phyloP scores from a whole-genome alignment of 345 rosid species.

The Capsella bursapastoris region DNA sequence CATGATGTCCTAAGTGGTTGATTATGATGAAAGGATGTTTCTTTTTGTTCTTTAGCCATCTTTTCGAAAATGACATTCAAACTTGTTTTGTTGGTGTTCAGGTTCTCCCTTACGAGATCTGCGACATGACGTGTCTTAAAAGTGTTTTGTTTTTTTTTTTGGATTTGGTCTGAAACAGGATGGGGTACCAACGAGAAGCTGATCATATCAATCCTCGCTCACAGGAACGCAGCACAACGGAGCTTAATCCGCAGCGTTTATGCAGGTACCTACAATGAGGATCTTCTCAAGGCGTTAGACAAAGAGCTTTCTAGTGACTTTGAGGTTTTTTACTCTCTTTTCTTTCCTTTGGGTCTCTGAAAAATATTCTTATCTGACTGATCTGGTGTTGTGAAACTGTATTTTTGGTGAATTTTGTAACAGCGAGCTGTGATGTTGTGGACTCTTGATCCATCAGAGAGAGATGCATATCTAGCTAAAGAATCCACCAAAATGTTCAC shows the following conservation, averaged over 20 bases:
- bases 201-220: slow-evolving; percentile 75
- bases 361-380: not conserved
- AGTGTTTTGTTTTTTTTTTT: not conserved
- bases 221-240: slow-evolving; percentile 67
- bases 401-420: not conserved
- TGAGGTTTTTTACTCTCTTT: slow-evolving; percentile 50
- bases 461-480: slow-evolving; percentile 69
- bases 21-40: slow-evolving; percentile 3
- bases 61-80: not conserved
- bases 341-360: not conserved
- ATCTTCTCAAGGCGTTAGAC: slow-evolving; percentile 71
- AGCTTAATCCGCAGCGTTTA: slow-evolving; percentile 60
- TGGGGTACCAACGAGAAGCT: slow-evolving; percentile 83
- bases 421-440: slow-evolving; percentile 66
- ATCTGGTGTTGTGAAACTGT: not conserved
- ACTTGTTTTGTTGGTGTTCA: slow-evolving; percentile 1
- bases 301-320: slow-evolving; percentile 72
- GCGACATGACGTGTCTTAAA: not conserved
- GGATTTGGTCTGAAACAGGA: slow-evolving; percentile 49
- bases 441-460: slow-evolving; percentile 71
- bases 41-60: not conserved
- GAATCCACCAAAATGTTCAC: slow-evolving; percentile 76
- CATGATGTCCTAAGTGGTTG: slow-evolving; percentile 1
- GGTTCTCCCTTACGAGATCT: not conserved
- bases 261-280: slow-evolving; percentile 63